Conservation (phyloP, 2,329 filamentous ascomycete species). For the Byssochlamys sp. region DNA sequence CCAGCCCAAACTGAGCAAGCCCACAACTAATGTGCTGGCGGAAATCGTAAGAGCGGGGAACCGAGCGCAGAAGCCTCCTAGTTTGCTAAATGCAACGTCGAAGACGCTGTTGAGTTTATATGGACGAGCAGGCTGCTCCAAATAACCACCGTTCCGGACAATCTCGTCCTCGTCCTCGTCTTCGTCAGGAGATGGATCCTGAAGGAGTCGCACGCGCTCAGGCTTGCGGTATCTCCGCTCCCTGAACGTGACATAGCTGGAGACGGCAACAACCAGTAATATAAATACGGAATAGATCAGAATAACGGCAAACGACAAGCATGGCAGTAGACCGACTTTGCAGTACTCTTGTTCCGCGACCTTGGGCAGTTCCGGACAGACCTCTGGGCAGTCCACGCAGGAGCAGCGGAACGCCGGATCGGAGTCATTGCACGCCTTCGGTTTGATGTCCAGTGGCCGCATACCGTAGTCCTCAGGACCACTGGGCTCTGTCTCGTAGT, state of each 20-base stretch:
- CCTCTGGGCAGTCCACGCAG: constrained; percentile 80
- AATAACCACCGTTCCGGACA: constrained; percentile 63
- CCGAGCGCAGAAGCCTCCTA: constrained; percentile 70
- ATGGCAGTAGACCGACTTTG: constrained; percentile 78
- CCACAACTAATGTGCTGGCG: constrained; percentile 64
- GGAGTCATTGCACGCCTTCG: constrained; percentile 82
- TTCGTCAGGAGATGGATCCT: constrained; percentile 73
- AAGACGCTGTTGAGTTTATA: constrained; percentile 79
- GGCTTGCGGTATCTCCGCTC: constrained; percentile 65
- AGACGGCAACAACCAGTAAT: constrained; percentile 55
- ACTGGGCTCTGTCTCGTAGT: constrained; percentile 58
- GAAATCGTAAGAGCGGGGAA: constrained; percentile 79
- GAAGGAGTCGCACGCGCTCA: constrained; percentile 74
- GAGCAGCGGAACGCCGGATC: constrained; percentile 80
- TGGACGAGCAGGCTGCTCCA: constrained; percentile 66
- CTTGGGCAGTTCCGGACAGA: constrained; percentile 72
- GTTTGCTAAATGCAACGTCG: constrained; percentile 66
- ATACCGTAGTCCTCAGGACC: constrained; percentile 59
- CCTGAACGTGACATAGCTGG: constrained; percentile 66
- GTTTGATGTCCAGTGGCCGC: constrained; percentile 58
- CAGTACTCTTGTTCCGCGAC: constrained; percentile 64
- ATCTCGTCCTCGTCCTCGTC: constrained; percentile 90
- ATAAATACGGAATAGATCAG: constrained; percentile 72
- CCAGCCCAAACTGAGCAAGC: constrained; percentile 76
- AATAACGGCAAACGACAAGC: constrained; percentile 85